phyloP scores from a whole-genome alignment of 1,284 basidiomycete species.

The Grifola frondosa region DNA sequence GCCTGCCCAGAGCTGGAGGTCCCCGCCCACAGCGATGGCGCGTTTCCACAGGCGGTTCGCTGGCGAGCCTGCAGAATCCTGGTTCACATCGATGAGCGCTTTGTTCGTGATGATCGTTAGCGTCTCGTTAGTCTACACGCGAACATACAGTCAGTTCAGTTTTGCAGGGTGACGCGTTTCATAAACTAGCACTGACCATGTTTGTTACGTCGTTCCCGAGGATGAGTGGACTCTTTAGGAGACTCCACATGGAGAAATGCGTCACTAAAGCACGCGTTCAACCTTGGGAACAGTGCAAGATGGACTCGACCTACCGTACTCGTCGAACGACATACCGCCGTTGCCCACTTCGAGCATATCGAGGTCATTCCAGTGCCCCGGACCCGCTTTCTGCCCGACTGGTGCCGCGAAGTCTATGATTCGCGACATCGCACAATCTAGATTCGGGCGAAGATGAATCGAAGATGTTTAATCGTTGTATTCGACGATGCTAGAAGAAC shows the following conservation, averaged over 20 bases:
- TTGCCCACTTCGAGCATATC: slow-evolving; percentile 46
- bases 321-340: slow-evolving; percentile 43
- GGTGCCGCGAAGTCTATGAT: slow-evolving; percentile 42
- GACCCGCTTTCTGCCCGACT: slow-evolving; percentile 39
- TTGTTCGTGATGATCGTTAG: slow-evolving; percentile 37
- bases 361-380: slow-evolving; percentile 42
- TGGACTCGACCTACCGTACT: slow-evolving; percentile 32
- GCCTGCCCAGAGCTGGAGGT: slow-evolving; percentile 34
- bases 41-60: slow-evolving; percentile 34
- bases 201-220: slow-evolving; percentile 41
- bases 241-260: slow-evolving; percentile 45
- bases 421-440: slow-evolving; percentile 38
- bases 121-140: slow-evolving; percentile 31
- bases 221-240: slow-evolving; percentile 43
- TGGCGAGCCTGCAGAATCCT: slow-evolving; percentile 30
- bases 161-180: not conserved
- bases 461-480: not conserved
- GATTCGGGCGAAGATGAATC: not conserved
- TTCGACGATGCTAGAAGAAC: not conserved
- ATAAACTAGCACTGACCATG: slow-evolving; percentile 26
- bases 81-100: slow-evolving; percentile 36
- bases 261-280: slow-evolving; percentile 25
- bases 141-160: not conserved
- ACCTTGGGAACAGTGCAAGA: not conserved
- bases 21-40: slow-evolving; percentile 26